phyloP scores from a whole-genome alignment of 2,329 filamentous ascomycete genomes.

The Fusarium annulatum region DNA sequence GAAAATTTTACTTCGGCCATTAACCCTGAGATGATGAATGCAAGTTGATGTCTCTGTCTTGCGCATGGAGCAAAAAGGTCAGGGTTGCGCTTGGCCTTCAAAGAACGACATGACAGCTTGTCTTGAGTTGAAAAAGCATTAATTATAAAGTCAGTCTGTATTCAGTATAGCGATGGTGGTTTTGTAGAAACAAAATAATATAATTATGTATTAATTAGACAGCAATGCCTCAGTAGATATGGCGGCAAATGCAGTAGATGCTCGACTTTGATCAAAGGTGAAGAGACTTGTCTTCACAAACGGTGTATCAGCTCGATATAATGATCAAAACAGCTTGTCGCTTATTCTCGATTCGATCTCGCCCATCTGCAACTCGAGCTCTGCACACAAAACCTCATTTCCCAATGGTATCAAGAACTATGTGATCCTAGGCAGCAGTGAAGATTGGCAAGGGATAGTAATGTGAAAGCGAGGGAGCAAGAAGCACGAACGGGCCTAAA shows the following conservation, averaged over 20 bases:
- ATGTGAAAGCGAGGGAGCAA: not conserved
- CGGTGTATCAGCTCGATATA: not conserved
- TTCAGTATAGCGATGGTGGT: no score
- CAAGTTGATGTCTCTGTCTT: not conserved
- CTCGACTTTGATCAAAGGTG: not conserved
- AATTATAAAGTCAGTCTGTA: not conserved
- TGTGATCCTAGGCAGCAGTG: not conserved
- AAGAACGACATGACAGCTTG: not conserved
- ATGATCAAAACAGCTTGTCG: not conserved
- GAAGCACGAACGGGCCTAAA: not conserved
- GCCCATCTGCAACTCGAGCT: not conserved
- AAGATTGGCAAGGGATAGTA: fast-evolving
- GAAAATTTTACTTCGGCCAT: not conserved
- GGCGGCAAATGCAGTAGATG: not conserved
- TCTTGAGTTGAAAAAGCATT: not conserved
- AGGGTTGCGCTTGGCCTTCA: not conserved
- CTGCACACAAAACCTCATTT: not conserved
- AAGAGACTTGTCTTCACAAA: not conserved
- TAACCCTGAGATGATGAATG: not conserved
- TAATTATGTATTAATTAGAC: fast-evolving
- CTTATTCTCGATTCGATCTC: not conserved
- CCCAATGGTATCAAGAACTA: not conserved
- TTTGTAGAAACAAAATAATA: not conserved
- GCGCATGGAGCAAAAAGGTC: not conserved
- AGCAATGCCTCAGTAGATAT: not conserved